Evolutionary conservation across 73 alveolate genomes (phyloP), one percentile per base, ranked within the genome.

Genomic region (Breviolum minutum): DNA sequence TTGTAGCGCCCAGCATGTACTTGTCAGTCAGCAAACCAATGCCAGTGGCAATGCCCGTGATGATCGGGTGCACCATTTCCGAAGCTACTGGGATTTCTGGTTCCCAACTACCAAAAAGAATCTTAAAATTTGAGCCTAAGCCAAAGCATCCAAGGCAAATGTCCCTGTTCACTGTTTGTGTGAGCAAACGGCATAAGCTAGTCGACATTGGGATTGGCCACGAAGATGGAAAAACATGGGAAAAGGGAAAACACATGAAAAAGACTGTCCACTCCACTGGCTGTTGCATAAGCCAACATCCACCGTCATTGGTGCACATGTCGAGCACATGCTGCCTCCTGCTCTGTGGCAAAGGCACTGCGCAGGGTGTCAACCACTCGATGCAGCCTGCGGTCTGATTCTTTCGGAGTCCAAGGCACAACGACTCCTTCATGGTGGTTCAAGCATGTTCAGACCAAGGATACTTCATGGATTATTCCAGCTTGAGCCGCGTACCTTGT

Each of bases 11-110:
- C n/a, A 90, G 88, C 94, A 86, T 86, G 80, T 92, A 73, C 98
- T 92, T 92, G 90, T 92, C 98, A 12, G 98, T 73, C 29, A 92
- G 91, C 98, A 76, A 6, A 64, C 98, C 98, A 66, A 92, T 92
- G 98, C 89, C 98, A 61, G 98, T 92, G 82, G 90, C 90, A 92
- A 92, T 83, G n/a, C 92, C 92, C 24, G 92, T 61, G 40, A 86
- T 86, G 81, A 54, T 54, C 62, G 77, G 94, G 74, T 62, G 94
- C 74, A 62, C 94, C 94, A 84, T 54, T 61, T 82, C 68, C 77
- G 61, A 73, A 84, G 48, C 94, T 60, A 16, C 48, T 29, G 12
- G 89, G 66, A 16, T 16, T 5, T 19, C 64, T 11, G 63, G 26
- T 6, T 6, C 26, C 79, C 79, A 69, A 19, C 26, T 24, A 69